Base-by-base conservation (phyloP, 2,329 filamentous ascomycete species). In the Beauveria asiatica region DNA sequence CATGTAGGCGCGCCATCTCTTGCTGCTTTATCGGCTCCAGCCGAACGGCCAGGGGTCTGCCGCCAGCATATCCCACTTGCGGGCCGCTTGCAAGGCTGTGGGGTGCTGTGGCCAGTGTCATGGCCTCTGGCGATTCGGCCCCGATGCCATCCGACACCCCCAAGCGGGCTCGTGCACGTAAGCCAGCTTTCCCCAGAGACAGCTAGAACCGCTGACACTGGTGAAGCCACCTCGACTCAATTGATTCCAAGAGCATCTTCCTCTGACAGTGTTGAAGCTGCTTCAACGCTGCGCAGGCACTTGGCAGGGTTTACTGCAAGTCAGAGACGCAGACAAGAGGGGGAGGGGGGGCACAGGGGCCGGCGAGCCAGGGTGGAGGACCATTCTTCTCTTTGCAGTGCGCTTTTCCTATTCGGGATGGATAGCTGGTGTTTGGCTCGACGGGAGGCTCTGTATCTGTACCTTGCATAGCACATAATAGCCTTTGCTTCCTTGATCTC, bases 11-110 rank as follows among this genome's bases (percentile, higher is more conserved):
- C 73, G 69, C 67, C 64, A 71, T 72, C 67, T 71, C 70, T 73
- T 70, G 73, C 73, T 74, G 73, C 74, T 76, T 76, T 75, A 67
- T 53, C 62, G 62, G 63, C 61, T 64, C 62, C 62, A 64, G 64
- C 61, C 61, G 65, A 63, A 45, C 45, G 45, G n/a, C 27, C 42
- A 50, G 52, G 51, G 51, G 39, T 55, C 42, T 55, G 23, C 52
- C 58, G 30, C 65, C 66, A 62, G 65, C 67, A 65, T 63, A 66
- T 62, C 66, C 67, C 68, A 63, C 59, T 64, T 67, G 61, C 65
- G 65, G 65, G 66, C 65, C 64, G 60, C 64, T 63, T 63, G 64
- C 57, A 59, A 37, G 68, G 63, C 61, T 44, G 56, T 58, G 56
- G 56, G 56, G 56, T 57, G 54, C 33, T 37, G 37, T 39, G 41